These are phyloP conservation scores for Alternaria triticina DNA, from an alignment of 2,329 filamentous ascomycete species.

Conservation along the genomic window DNA sequence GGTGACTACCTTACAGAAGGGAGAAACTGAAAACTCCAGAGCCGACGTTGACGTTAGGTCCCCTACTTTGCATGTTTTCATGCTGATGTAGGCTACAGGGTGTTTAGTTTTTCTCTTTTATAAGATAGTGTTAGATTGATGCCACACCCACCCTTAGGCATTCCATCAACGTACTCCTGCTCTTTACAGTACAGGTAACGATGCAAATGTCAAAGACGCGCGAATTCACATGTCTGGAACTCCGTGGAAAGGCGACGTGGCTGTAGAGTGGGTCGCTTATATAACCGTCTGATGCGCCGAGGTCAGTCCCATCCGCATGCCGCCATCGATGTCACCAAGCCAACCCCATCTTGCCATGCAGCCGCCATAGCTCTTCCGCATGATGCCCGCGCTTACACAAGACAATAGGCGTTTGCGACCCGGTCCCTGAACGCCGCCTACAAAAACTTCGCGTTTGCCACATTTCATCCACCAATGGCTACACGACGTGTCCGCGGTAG, in stretches of 20 bases:
- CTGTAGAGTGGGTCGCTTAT: neutral
- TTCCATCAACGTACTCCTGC: neutral
- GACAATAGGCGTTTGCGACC: neutral
- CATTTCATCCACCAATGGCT: slow-evolving; percentile 14
- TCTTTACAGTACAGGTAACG: neutral
- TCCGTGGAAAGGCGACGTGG: neutral
- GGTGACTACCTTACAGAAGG: neutral
- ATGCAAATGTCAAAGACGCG: neutral
- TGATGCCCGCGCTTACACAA: neutral
- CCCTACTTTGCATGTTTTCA: neutral
- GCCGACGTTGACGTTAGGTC: neutral
- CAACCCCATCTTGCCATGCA: neutral
- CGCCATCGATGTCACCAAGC: neutral
- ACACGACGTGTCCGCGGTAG: neutral
- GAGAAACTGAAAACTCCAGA: neutral
- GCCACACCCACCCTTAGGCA: neutral
- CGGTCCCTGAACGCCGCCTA: neutral
- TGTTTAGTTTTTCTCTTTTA: neutral
- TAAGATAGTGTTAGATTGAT: neutral
- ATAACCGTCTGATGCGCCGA: neutral
- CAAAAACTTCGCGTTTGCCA: slow-evolving; percentile 1
- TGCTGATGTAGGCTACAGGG: neutral
- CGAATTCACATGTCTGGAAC: neutral
- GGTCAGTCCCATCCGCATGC: neutral
- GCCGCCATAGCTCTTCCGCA: neutral